Percentiles rank a stretch among this genome's conserved stretches.
Evolutionary conservation across 345 rosid species (phyloP).

Genomic region (Tarenaya hassleriana): DNA sequence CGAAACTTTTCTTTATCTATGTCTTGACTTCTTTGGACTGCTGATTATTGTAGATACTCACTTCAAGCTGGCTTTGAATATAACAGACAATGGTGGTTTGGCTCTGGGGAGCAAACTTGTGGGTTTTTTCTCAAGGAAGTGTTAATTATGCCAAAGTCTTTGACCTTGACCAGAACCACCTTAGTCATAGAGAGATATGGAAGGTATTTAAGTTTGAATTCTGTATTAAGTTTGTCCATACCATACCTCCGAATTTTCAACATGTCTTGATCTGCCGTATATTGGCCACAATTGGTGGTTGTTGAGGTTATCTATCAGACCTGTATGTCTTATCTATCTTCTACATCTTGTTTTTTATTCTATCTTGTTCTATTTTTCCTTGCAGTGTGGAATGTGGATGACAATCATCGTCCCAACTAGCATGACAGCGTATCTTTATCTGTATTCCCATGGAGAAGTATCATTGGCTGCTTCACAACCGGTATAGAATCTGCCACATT

Average conservation of each 20-base stretch:
- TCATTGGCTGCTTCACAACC: slow-evolving; percentile 97
- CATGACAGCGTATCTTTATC: slow-evolving; percentile 93
- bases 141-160: slow-evolving; percentile 80
- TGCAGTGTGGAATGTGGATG: slow-evolving; percentile 97
- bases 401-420: slow-evolving; percentile 90
- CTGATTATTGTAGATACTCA: neutral
- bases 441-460: slow-evolving; percentile 96
- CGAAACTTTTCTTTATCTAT: neutral
- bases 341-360: slow-evolving; percentile 22
- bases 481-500: slow-evolving; percentile 49
- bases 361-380: slow-evolving; percentile 17
- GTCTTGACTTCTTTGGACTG: neutral
- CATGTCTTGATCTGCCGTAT: neutral
- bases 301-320: neutral
- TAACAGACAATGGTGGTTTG: slow-evolving; percentile 85
- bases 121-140: slow-evolving; percentile 81
- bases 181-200: slow-evolving; percentile 88
- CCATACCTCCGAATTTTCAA: neutral
- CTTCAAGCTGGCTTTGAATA: neutral
- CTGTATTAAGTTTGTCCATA: neutral
- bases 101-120: slow-evolving; percentile 94
- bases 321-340: slow-evolving; percentile 8
- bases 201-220: slow-evolving; percentile 45
- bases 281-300: neutral
- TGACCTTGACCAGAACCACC: slow-evolving; percentile 87